Conservation (phyloP, 495 filamentous ascomycete genomes). For the Trichocladium antarcticum region DNA sequence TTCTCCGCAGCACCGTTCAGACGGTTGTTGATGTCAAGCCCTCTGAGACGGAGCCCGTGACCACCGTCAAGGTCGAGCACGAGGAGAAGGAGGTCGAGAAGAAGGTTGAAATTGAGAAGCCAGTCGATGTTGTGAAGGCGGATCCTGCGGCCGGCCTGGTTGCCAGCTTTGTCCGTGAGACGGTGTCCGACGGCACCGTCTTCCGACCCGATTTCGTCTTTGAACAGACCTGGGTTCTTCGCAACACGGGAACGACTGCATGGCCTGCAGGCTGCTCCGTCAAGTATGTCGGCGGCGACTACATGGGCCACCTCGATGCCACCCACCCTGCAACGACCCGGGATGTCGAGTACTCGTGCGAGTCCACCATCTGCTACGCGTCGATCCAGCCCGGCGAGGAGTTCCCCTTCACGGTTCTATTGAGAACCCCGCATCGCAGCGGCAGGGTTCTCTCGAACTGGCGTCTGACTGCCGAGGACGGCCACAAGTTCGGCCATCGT, state of each 20-base stretch:
- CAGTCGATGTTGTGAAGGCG: slow-evolving; percentile 8
- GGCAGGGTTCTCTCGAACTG: slow-evolving; percentile 88
- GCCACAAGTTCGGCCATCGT: slow-evolving; percentile 76
- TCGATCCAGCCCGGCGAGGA: slow-evolving; percentile 59
- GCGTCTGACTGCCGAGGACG: slow-evolving; percentile 77
- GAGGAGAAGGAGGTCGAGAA: slow-evolving; percentile 20
- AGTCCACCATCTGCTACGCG: slow-evolving; percentile 67
- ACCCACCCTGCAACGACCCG: slow-evolving; percentile 61
- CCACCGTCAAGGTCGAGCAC: slow-evolving; percentile 22
- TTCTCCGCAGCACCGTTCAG: slow-evolving; percentile 53
- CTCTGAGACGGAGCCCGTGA: slow-evolving; percentile 32
- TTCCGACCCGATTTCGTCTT: slow-evolving; percentile 60
- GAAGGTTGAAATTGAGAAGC: slow-evolving; percentile 19
- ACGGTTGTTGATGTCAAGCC: slow-evolving; percentile 64
- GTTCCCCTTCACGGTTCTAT: slow-evolving; percentile 68
- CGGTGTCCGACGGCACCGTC: slow-evolving; percentile 63
- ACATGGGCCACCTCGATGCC: slow-evolving; percentile 82
- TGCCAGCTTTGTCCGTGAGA: slow-evolving; percentile 71
- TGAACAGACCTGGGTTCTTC: slow-evolving; percentile 83
- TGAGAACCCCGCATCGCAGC: slow-evolving; percentile 61
- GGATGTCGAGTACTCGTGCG: slow-evolving; percentile 60
- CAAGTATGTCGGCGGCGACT: slow-evolving; percentile 84
- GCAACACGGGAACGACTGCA: slow-evolving; percentile 61
- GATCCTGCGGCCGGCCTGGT: slow-evolving; percentile 36
- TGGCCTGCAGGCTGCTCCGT: slow-evolving; percentile 91